Evolutionary conservation across 345 rosid species (phyloP), one percentile per base, ranked within the genome.

Genomic region (Kernera saxatilis): DNA sequence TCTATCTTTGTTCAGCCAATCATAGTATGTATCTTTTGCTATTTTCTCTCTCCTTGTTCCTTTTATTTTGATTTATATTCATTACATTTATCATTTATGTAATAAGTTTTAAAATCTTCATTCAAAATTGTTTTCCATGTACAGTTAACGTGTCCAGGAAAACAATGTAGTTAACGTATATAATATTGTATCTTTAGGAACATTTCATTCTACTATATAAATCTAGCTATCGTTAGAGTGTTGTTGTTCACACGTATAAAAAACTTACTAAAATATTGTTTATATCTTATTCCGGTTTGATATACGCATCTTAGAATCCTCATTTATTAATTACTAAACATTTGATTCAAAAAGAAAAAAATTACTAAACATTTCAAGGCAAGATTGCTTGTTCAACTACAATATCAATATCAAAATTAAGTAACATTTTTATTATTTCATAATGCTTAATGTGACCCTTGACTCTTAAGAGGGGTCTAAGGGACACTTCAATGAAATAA

Each of bases 1-100:
- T 25, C 63, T 61, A 61, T 68, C 70, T 75, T 61, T 68, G 64
- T 59, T 65, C 64, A 75, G 48, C 78, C 78, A 75, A 75, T 69
- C 74, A 61, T 61, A 60, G 17, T 51, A 51, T 67, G 63, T 17
- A 53, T 63, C 53, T 67, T 59, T 58, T 51, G n/a, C 22, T 67
- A 8, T 32, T 67, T 67, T 18, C 4, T 33, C 27, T 59, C 32
- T 68, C n/a, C n/a, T 15, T 67, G 52, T 60, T 68, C 49, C 32
- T 51, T 40, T 67, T 67, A 29, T 48, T 32, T 36, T 41, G 21
- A 29, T 36, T 57, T 17, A n/a, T 48, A 45, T 17, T 29, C 43
- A 50, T 22, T 51, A 13, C 15, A 44, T 17, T 18, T 55, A 30
- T 26, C 15, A 44, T 17, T 18, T 55, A 30, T 26, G 7, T 64